phyloP scores from a whole-genome alignment of 306 rosid genomes.

The Dryas octopetala region DNA sequence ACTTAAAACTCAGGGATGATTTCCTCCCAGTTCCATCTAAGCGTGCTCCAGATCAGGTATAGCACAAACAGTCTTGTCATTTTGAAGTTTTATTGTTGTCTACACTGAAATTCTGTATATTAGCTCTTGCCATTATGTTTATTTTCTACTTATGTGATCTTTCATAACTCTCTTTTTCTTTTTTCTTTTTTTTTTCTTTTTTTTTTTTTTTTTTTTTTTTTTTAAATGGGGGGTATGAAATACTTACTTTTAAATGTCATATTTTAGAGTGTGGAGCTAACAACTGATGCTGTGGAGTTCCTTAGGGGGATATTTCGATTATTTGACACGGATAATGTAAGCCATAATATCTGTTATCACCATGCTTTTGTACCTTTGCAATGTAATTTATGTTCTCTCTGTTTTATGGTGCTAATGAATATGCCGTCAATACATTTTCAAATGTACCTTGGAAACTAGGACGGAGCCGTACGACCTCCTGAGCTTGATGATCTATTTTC shows the following conservation, averaged over 20 bases:
- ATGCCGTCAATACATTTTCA: constrained; percentile 22
- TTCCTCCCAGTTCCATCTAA: constrained; percentile 69
- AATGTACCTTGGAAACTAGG: constrained; percentile 52
- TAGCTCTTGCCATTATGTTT: neutral
- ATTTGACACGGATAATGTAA: constrained; percentile 75
- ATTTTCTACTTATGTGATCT: constrained; percentile 2
- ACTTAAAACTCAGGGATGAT: constrained; percentile 72
- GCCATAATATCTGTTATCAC: constrained; percentile 22
- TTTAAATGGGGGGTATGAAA: neutral
- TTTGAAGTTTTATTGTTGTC: constrained; percentile 30
- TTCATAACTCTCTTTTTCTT: neutral
- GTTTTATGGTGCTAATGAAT: constrained; percentile 25
- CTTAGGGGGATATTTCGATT: constrained; percentile 81
- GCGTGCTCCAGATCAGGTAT: constrained; percentile 80
- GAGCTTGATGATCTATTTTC: constrained; percentile 78
- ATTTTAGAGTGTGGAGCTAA: constrained; percentile 86
- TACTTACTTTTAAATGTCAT: constrained; percentile 32
- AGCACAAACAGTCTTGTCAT: constrained; percentile 14
- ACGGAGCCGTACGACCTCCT: constrained; percentile 67
- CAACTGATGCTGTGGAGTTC: constrained; percentile 80
- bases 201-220: neutral
- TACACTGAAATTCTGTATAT: constrained; percentile 10
- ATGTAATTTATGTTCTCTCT: constrained; percentile 19
- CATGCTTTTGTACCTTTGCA: constrained; percentile 13
- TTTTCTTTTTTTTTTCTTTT: neutral